These are phyloP conservation scores for Umbilicus rupestris DNA, from an alignment of 164 flowering plant genomes.

Conservation along the genomic window DNA sequence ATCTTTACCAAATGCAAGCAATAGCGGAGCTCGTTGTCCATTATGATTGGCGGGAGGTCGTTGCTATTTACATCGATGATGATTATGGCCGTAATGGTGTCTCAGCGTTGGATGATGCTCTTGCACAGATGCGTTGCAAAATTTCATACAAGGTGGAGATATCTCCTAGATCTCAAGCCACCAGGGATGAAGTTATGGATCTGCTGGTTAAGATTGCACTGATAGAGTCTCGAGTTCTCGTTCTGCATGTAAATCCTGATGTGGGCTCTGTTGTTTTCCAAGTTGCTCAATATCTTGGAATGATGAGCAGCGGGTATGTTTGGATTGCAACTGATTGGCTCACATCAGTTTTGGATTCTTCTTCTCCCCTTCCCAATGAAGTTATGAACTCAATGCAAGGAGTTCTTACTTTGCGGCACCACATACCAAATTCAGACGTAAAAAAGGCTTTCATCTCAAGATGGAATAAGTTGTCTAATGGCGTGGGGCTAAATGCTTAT, in stretches of 20 bases:
- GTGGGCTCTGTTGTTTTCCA: slow-evolving; percentile 48
- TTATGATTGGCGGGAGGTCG: slow-evolving; percentile 69
- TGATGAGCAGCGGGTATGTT: slow-evolving; percentile 79
- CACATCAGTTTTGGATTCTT: slow-evolving; percentile 52
- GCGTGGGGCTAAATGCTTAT: slow-evolving; percentile 50
- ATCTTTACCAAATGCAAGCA: slow-evolving; percentile 76
- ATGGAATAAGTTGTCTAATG: slow-evolving; percentile 52
- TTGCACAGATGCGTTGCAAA: slow-evolving; percentile 51
- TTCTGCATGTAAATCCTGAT: slow-evolving; percentile 50
- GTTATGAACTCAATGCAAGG: slow-evolving; percentile 60
- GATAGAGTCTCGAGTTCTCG: slow-evolving; percentile 62
- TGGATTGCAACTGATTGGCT: slow-evolving; percentile 97
- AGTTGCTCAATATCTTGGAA: slow-evolving; percentile 53
- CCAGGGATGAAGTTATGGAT: slow-evolving; percentile 30
- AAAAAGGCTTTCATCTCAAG: slow-evolving; percentile 50
- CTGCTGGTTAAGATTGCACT: slow-evolving; percentile 49
- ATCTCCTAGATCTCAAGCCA: slow-evolving; percentile 28
- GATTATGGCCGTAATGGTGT: slow-evolving; percentile 78
- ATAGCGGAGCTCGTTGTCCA: slow-evolving; percentile 59
- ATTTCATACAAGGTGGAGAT: slow-evolving; percentile 59
- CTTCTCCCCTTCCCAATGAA: slow-evolving; percentile 27
- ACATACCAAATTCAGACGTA: slow-evolving; percentile 52
- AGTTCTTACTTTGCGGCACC: slow-evolving; percentile 65
- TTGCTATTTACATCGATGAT: slow-evolving; percentile 64
- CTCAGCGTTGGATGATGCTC: slow-evolving; percentile 58